These are phyloP conservation scores for Aureoboletus auriporus DNA, from an alignment of 768 basidiomycete genomes.

Conservation along the genomic window DNA sequence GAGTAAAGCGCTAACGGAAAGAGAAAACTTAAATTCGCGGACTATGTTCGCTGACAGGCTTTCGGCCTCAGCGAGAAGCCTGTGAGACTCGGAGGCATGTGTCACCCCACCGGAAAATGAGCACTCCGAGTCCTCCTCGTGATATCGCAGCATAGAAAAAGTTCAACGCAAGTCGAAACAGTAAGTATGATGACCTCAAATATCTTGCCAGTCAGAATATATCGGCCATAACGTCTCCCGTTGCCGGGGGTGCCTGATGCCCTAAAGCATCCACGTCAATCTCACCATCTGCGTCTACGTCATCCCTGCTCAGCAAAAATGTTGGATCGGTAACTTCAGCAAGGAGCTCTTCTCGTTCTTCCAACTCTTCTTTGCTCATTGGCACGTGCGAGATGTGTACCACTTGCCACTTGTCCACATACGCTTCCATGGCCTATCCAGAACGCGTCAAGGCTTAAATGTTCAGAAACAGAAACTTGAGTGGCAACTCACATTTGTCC, in stretches of 20 bases:
- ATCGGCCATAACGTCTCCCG: conserved; percentile 33
- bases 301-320: conserved; percentile 45
- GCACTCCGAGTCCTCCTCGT: too few relatives aligned
- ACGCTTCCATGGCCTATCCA: conserved; percentile 60
- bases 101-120: too few relatives aligned
- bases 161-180: too few relatives aligned
- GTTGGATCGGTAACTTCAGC: conserved; percentile 73
- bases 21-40: too few relatives aligned
- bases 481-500: conserved; percentile 59
- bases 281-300: conserved; percentile 62
- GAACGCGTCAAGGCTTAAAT: neutral
- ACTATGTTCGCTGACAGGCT: too few relatives aligned
- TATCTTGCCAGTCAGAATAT: conserved; percentile 22
- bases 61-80: too few relatives aligned
- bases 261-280: conserved; percentile 53
- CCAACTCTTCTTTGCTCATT: conserved; percentile 70
- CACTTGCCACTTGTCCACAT: conserved; percentile 79
- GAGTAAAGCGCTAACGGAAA: too few relatives aligned
- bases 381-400: conserved; percentile 68
- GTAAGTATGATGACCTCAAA: too few relatives aligned
- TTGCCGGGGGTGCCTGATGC: conserved; percentile 46
- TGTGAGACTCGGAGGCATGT: too few relatives aligned
- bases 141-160: too few relatives aligned
- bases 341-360: conserved; percentile 73
- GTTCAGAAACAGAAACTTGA: neutral